phyloP scores from a whole-genome alignment of 2,329 filamentous ascomycete genomes.

The Talaromyces rugulosus region DNA sequence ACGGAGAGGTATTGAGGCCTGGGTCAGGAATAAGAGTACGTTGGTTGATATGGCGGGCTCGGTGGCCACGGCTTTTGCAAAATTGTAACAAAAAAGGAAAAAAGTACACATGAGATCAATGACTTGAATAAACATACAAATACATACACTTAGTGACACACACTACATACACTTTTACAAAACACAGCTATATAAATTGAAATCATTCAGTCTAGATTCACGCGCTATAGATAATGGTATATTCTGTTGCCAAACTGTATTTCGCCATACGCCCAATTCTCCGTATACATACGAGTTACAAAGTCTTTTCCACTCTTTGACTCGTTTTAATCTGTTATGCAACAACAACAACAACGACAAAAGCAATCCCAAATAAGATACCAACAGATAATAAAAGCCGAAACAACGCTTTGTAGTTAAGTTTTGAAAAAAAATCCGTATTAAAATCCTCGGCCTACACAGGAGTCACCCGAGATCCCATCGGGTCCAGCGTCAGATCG shows the following conservation, averaged over 20 bases:
- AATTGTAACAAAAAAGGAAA: slow-evolving; percentile 45
- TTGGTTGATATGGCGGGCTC: slow-evolving; percentile 73
- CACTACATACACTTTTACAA: no score
- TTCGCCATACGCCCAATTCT: neutral
- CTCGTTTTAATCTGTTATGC: slow-evolving; percentile 1
- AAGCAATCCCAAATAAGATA: slow-evolving; percentile 1
- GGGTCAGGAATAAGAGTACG: slow-evolving; percentile 84
- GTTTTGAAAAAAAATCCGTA: neutral
- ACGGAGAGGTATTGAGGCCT: slow-evolving; percentile 70
- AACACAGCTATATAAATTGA: neutral
- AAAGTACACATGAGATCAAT: neutral
- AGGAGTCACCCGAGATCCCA: slow-evolving; percentile 35
- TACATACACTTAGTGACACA: neutral
- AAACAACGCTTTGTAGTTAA: neutral
- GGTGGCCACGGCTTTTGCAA: slow-evolving; percentile 69
- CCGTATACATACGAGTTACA: neutral
- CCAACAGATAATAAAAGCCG: neutral
- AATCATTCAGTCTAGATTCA: neutral
- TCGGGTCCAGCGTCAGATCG: slow-evolving; percentile 40
- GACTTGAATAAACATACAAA: neutral
- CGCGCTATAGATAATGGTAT: neutral
- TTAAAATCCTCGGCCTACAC: neutral
- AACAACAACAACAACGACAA: slow-evolving; percentile 10
- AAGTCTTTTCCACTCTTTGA: neutral
- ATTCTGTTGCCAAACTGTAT: neutral